A percentile compares a stretch with the other conserved stretches of the same genome.
These are phyloP conservation scores for Pythium insidiosum DNA, from an alignment of 352 stramenopile genomes.

Conservation along the genomic window DNA sequence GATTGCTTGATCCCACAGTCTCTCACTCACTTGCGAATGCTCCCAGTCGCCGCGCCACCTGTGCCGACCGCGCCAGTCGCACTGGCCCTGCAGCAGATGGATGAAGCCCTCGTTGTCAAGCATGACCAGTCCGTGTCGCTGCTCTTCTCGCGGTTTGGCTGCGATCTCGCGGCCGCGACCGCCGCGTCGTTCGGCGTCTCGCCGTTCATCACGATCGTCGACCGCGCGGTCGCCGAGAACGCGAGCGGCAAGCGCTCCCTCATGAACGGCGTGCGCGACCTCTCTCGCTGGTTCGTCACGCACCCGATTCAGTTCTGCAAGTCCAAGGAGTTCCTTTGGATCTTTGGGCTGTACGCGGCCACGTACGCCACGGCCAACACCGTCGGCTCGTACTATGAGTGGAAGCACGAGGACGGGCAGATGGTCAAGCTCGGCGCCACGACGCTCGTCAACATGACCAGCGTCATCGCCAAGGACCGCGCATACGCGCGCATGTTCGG, in stretches of 20 bases:
- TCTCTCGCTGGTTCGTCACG: conserved; percentile 20
- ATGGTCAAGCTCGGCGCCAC: conserved; percentile 43
- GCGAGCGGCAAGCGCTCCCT: conserved; percentile 27
- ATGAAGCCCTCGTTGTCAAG: conserved; percentile 9
- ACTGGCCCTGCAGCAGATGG: conserved; percentile 15
- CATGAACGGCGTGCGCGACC: conserved; percentile 21
- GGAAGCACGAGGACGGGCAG: conserved; percentile 17
- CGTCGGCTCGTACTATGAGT: conserved; percentile 43
- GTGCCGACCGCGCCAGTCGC: conserved; percentile 8
- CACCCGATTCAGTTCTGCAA: conserved; percentile 44
- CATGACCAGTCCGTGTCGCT: conserved; percentile 1
- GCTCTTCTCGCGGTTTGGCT: conserved; percentile 14
- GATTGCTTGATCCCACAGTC: too few relatives aligned
- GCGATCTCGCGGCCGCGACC: conserved; percentile 18
- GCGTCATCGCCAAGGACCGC: conserved; percentile 54
- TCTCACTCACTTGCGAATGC: conserved; percentile 14
- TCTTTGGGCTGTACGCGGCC: conserved; percentile 52
- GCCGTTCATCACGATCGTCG: conserved; percentile 41
- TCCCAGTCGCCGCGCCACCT: conserved; percentile 7
- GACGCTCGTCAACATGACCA: conserved; percentile 48
- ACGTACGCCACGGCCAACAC: conserved; percentile 54
- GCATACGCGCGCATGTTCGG: conserved; percentile 66
- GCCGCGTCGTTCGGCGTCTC: conserved; percentile 29
- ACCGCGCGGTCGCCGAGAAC: conserved; percentile 48
- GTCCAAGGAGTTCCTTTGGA: conserved; percentile 42